Conservation (phyloP, 2,329 filamentous ascomycete genomes). For the Phyllosticta citribraziliensis region DNA sequence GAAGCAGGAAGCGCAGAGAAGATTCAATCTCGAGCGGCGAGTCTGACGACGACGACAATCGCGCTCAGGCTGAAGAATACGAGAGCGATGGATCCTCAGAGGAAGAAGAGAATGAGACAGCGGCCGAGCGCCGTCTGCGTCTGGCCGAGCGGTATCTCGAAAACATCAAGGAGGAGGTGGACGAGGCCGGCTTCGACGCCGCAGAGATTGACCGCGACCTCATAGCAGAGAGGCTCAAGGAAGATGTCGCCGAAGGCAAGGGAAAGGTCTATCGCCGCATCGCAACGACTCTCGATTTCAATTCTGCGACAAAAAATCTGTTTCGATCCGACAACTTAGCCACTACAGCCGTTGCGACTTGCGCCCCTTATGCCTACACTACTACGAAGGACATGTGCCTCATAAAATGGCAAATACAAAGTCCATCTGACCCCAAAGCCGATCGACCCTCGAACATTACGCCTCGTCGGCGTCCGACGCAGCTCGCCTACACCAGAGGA, state of each 20-base stretch:
- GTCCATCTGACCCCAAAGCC: constrained; percentile 37
- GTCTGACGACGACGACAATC: constrained; percentile 50
- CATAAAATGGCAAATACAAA: constrained; percentile 82
- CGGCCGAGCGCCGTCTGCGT: constrained; percentile 73
- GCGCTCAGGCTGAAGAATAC: constrained; percentile 37
- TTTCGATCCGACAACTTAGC: constrained; percentile 72
- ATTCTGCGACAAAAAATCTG: constrained; percentile 55
- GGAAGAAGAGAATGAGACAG: constrained; percentile 67
- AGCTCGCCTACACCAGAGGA: constrained; percentile 54
- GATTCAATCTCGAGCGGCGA: constrained; percentile 86
- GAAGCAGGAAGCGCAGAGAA: constrained; percentile 49
- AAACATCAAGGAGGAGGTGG: constrained; percentile 69
- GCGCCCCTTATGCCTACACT: constrained; percentile 75
- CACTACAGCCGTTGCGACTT: constrained; percentile 71
- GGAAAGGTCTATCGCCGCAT: constrained; percentile 79
- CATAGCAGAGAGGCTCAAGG: constrained; percentile 79
- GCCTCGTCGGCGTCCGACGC: constrained; percentile 53
- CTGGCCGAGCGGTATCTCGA: constrained; percentile 89
- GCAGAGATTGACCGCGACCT: constrained; percentile 87
- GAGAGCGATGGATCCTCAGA: constrained; percentile 56
- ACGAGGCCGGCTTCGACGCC: constrained; percentile 83
- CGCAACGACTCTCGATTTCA: constrained; percentile 62
- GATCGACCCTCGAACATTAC: constrained; percentile 29
- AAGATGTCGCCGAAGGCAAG: constrained; percentile 87
- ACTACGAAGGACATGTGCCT: constrained; percentile 76